Evolutionary conservation across 2,329 filamentous ascomycete species (phyloP).

Genomic region (Apiospora sp.): DNA sequence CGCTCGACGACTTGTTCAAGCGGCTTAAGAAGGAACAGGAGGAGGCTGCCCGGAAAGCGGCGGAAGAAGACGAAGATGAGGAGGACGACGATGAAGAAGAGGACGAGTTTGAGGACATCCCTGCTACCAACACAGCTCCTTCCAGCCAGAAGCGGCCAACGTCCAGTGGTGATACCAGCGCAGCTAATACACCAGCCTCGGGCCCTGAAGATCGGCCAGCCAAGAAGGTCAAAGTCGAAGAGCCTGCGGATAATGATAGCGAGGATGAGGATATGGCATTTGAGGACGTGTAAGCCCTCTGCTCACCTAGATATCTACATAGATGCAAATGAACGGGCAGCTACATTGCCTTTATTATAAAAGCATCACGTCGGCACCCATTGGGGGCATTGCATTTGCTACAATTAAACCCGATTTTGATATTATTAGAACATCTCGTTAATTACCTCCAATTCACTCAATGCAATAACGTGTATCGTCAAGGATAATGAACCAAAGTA

Average conservation of each 20-base stretch:
- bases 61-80: conserved; percentile 55
- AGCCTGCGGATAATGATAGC: conserved; percentile 45
- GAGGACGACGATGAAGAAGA: conserved; percentile 45
- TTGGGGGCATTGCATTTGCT: background rate
- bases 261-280: conserved; percentile 54
- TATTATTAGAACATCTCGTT: too few species aligned
- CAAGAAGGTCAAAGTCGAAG: conserved; percentile 62
- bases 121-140: conserved; percentile 31
- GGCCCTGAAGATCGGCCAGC: conserved; percentile 50
- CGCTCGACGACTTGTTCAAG: conserved; percentile 73
- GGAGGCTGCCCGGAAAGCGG: conserved; percentile 59
- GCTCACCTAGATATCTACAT: background rate
- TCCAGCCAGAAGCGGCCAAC: conserved; percentile 39
- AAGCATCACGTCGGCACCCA: background rate
- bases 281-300: conserved; percentile 50
- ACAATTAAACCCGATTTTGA: too few species aligned
- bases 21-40: conserved; percentile 67
- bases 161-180: conserved; percentile 42
- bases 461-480: background rate
- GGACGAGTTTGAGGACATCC: conserved; percentile 46
- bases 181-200: conserved; percentile 42
- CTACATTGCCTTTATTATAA: background rate
- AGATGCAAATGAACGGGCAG: background rate
- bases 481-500: background rate
- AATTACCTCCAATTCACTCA: background rate